phyloP scores from a whole-genome alignment of 768 basidiomycete genomes.

The Naganishia vishniacii region DNA sequence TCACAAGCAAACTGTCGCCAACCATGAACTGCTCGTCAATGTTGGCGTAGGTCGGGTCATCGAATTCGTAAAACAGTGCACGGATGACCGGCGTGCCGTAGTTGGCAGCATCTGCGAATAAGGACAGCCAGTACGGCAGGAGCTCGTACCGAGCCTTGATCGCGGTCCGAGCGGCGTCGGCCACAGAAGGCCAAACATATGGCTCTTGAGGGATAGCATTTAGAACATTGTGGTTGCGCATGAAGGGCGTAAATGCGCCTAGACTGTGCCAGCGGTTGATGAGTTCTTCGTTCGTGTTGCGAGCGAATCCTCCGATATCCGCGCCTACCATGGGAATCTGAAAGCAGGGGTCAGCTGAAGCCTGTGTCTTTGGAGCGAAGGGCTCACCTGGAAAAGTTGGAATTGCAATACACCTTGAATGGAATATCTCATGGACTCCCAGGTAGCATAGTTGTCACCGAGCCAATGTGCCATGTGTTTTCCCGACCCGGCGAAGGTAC shows the following conservation, averaged over 20 bases:
- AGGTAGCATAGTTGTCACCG: slow-evolving; percentile 71
- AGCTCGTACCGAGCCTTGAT: slow-evolving; percentile 67
- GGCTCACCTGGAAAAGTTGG: slow-evolving; percentile 65
- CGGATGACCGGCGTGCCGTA: slow-evolving; percentile 58
- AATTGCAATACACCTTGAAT: slow-evolving; percentile 76
- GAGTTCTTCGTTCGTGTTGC: slow-evolving; percentile 72
- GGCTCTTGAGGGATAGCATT: slow-evolving; percentile 72
- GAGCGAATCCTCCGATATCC: slow-evolving; percentile 57
- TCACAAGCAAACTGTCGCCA: slow-evolving; percentile 66
- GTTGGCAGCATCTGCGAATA: slow-evolving; percentile 33
- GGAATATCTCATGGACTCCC: slow-evolving; percentile 65
- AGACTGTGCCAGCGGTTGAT: slow-evolving; percentile 82
- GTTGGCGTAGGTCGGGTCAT: slow-evolving; percentile 55
- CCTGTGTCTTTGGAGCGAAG: too few species aligned
- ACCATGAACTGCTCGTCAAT: slow-evolving; percentile 61
- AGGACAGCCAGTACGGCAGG: slow-evolving; percentile 63
- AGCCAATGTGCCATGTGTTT: slow-evolving; percentile 48
- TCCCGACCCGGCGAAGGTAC: slow-evolving; percentile 42
- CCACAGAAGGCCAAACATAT: slow-evolving; percentile 74
- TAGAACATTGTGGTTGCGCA: slow-evolving; percentile 60
- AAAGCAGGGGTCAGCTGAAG: too few species aligned
- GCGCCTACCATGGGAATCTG: slow-evolving; percentile 72
- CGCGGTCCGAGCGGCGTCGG: slow-evolving; percentile 64
- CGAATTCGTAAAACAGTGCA: slow-evolving; percentile 73
- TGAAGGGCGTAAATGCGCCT: slow-evolving; percentile 76